These are phyloP conservation scores for Lasiodiplodia citricola DNA, from an alignment of 2,329 filamentous ascomycete genomes.

Conservation along the genomic window DNA sequence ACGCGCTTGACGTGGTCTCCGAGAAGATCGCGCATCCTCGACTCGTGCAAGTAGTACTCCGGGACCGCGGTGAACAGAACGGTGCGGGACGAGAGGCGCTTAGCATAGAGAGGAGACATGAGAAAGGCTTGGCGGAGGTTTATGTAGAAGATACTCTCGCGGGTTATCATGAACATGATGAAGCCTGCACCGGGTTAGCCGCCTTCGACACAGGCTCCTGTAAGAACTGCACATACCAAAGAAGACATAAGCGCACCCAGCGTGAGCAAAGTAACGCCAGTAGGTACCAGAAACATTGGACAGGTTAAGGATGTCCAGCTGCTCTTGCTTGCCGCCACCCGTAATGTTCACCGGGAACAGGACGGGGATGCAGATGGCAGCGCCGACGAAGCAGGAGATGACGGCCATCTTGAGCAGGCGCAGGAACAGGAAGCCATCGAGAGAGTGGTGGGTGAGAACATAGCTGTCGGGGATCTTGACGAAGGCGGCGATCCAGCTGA, in stretches of 20 bases:
- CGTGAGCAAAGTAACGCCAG: conserved; percentile 75
- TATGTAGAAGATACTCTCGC: conserved; percentile 90
- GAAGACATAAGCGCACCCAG: conserved; percentile 80
- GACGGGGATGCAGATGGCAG: conserved; percentile 81
- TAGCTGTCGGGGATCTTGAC: conserved; percentile 70
- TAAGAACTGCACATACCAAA: conserved; percentile 55
- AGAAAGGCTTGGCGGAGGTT: conserved; percentile 92
- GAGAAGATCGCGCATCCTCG: conserved; percentile 21
- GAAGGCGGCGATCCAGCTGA: conserved; percentile 55
- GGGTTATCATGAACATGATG: conserved; percentile 83
- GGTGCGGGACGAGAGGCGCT: conserved; percentile 86
- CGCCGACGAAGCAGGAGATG: conserved; percentile 56
- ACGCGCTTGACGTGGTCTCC: conserved; percentile 24
- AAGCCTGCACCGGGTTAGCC: conserved; percentile 58
- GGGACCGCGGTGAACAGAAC: conserved; percentile 68
- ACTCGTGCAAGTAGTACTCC: conserved; percentile 17
- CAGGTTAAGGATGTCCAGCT: conserved; percentile 81
- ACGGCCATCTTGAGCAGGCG: conserved; percentile 71
- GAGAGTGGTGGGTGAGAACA: conserved; percentile 85
- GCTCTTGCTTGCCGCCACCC: conserved; percentile 66
- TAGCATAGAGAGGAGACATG: conserved; percentile 80
- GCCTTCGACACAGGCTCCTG: neutral
- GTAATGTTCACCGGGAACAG: conserved; percentile 89
- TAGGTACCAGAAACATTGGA: conserved; percentile 72
- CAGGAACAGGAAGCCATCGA: conserved; percentile 90